Evolutionary conservation across 148 eudicot genomes (phyloP).

Genomic region (Chenopodium album): DNA sequence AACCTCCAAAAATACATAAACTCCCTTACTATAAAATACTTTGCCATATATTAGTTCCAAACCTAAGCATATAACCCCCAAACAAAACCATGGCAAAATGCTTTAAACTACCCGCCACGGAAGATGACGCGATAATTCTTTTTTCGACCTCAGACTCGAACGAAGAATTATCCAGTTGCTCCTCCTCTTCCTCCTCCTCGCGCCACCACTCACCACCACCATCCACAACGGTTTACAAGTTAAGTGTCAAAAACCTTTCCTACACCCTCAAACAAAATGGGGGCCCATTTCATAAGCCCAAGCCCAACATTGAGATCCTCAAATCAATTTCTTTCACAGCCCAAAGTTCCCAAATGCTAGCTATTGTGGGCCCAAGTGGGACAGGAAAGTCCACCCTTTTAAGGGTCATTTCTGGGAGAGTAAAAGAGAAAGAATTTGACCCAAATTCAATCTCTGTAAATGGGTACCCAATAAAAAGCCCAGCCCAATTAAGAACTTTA

Average conservation of each 20-base stretch:
- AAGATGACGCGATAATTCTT: conserved; percentile 66
- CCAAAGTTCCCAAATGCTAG: conserved; percentile 63
- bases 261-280: conserved; percentile 50
- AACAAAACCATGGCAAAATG: conserved; percentile 48
- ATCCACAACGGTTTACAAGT: conserved; percentile 34
- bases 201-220: conserved; percentile 39
- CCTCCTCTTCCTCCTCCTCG: conserved; percentile 57
- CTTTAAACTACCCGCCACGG: conserved; percentile 42
- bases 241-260: conserved; percentile 61
- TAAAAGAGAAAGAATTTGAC: conserved; percentile 43
- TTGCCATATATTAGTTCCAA: neutral
- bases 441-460: conserved; percentile 54
- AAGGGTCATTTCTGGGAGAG: conserved; percentile 66
- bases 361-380: conserved; percentile 94
- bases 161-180: conserved; percentile 52
- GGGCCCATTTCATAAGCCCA: conserved; percentile 35
- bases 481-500: conserved; percentile 52
- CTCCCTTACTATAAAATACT: conserved; percentile 22
- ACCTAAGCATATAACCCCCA: neutral
- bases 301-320: conserved; percentile 52
- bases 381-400: conserved; percentile 86
- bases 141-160: conserved; percentile 62
- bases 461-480: conserved; percentile 40
- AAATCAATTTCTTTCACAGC: conserved; percentile 69
- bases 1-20: neutral